phyloP scores from a whole-genome alignment of 2,329 filamentous ascomycete species.

The Cryphonectria radicalis region DNA sequence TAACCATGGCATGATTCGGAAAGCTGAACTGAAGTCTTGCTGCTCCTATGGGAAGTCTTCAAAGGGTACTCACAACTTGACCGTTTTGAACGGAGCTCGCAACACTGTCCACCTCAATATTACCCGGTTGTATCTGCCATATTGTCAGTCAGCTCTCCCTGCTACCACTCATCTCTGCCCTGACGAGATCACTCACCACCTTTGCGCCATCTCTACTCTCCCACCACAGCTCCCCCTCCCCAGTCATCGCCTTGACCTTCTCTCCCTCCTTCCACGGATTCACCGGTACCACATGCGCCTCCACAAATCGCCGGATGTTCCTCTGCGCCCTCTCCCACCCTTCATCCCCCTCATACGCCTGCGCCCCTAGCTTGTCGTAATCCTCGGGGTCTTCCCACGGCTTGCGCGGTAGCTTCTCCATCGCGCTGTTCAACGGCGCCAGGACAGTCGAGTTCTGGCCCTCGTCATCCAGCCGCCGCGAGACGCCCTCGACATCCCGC shows the following conservation, averaged over 20 bases:
- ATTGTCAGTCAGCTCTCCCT: background rate
- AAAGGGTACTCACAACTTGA: conserved; percentile 63
- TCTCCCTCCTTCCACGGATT: conserved; percentile 75
- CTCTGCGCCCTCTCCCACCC: conserved; percentile 76
- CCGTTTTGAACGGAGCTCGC: conserved; percentile 83
- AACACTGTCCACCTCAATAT: conserved; percentile 75
- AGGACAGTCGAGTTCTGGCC: conserved; percentile 79
- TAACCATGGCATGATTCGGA: too few species aligned
- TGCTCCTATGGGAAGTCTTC: background rate
- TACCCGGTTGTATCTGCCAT: conserved; percentile 73
- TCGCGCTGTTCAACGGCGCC: conserved; percentile 81
- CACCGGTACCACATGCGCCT: conserved; percentile 77
- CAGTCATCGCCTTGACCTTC: conserved; percentile 70
- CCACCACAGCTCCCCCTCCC: conserved; percentile 75
- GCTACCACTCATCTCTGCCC: conserved; percentile 6
- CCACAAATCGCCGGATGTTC: conserved; percentile 81
- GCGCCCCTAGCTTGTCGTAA: conserved; percentile 66
- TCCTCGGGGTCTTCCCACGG: conserved; percentile 83
- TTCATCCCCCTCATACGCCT: conserved; percentile 75
- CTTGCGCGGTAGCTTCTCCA: conserved; percentile 79
- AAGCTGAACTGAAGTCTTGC: background rate
- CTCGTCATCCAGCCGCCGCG: conserved; percentile 69
- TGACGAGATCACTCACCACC: conserved; percentile 54
- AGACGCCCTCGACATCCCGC: conserved; percentile 73
- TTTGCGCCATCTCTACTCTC: conserved; percentile 70